phyloP scores from a whole-genome alignment of 2,329 filamentous ascomycete genomes.

The Aspergillus sp. region DNA sequence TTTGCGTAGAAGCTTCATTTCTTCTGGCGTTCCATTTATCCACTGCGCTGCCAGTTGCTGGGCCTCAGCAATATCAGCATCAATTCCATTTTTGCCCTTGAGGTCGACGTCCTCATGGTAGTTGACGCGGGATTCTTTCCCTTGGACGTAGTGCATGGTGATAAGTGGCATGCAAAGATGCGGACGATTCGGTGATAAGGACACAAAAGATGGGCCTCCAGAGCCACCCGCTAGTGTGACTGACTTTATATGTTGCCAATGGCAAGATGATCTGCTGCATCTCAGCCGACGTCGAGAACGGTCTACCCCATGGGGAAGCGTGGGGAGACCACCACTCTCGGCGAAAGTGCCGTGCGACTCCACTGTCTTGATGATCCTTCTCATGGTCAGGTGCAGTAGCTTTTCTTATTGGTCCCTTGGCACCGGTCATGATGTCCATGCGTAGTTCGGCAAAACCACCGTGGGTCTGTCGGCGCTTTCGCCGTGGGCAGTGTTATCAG shows the following conservation, averaged over 20 bases:
- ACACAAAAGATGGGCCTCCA: not conserved
- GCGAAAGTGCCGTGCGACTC: not conserved
- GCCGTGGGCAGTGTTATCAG: too few species aligned
- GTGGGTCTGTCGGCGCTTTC: not conserved
- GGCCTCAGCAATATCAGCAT: not conserved
- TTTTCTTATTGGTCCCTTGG: too few species aligned
- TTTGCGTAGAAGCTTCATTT: conserved; percentile 2
- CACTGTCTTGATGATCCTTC: not conserved
- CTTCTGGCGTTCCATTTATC: not conserved
- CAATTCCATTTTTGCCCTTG: not conserved
- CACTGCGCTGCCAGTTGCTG: not conserved
- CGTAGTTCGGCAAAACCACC: not conserved
- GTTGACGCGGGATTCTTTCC: not conserved
- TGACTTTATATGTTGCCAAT: not conserved
- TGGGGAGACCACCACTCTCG: not conserved
- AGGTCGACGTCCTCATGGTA: not conserved
- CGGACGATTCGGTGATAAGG: too few species aligned
- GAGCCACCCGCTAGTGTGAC: not conserved
- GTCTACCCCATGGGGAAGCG: conserved; percentile 1
- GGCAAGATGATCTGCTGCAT: not conserved
- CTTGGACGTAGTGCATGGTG: not conserved
- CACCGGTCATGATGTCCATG: too few species aligned
- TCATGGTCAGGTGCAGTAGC: too few species aligned
- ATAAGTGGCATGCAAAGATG: not conserved
- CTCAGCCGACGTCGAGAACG: not conserved